A percentile compares a stretch with the other conserved stretches of the same genome.
Conservation (phyloP, 108 stramenopile species). For the Fistulifera solaris region DNA sequence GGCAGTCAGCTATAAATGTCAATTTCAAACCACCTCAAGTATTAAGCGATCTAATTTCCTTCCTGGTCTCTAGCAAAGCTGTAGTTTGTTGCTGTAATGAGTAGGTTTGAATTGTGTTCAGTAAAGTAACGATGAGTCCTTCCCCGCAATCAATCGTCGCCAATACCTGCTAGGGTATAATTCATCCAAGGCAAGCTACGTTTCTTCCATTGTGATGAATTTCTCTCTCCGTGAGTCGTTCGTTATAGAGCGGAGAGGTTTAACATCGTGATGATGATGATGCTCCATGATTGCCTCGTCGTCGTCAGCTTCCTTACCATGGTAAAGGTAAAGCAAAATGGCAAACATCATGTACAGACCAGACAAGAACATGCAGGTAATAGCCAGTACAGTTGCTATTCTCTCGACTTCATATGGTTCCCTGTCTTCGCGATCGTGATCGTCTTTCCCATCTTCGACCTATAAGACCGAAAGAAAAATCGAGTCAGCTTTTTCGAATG, state of each 20-base stretch:
- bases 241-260: neutral
- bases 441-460: slow-evolving; percentile 25
- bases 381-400: slow-evolving; percentile 65
- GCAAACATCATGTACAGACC: slow-evolving; percentile 70
- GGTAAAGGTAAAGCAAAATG: slow-evolving; percentile 38
- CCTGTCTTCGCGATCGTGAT: slow-evolving; percentile 33
- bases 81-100: too few relatives aligned
- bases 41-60: too few relatives aligned
- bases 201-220: slow-evolving; percentile 9
- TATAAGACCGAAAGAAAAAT: slow-evolving; percentile 5
- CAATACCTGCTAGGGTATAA: too few relatives aligned
- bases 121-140: too few relatives aligned
- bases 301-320: slow-evolving; percentile 8
- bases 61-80: too few relatives aligned
- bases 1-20: too few relatives aligned
- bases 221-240: slow-evolving; percentile 9
- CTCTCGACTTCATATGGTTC: slow-evolving; percentile 66
- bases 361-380: slow-evolving; percentile 66
- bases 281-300: neutral
- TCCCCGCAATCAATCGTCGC: too few relatives aligned
- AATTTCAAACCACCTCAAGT: too few relatives aligned
- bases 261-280: neutral
- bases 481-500: neutral
- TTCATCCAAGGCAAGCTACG: too few relatives aligned
- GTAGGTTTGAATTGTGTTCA: too few relatives aligned